Evolutionary conservation across 2,329 filamentous ascomycete species (phyloP), one percentile per base, ranked within the genome.

Genomic region (Penicillium sp.): DNA sequence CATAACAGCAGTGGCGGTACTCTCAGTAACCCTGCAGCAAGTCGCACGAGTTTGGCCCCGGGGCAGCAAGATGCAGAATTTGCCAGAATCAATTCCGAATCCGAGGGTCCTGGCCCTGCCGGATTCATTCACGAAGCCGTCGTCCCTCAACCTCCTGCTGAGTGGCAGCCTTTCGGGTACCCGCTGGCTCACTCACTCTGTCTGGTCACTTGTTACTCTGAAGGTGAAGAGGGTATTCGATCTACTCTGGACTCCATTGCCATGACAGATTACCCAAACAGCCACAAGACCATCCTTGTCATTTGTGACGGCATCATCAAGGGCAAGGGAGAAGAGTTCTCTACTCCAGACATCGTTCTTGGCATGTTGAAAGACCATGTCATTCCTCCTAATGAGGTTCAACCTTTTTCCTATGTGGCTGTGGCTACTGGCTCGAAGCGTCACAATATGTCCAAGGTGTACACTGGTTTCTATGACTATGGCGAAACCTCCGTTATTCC

Each of bases 401-500:
- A 90, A 65, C 83, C 91, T 0, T 96, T 91, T 74, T 97, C 93
- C 0, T 99, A 99, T 62, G 94, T 99, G 47, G 95, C 94, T 12
- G 93, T 99, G 31, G 90, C 94, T 38, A 94, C 89, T 69, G 94
- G 94, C 53, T 89, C 92, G 45, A 99, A 99, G 79, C 86, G 94
- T 65, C 95, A 99, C 84, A 99, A 97, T 76, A 99, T 97, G 94
- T 93, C 94, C 64, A 96, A 97, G 80, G 85, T 97, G 52, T 96
- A 97, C 74, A 88, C 92, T 51, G 95, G 95, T 42, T 99, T 97
- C 79, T 99, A 99, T 75, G 90, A 97, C 73, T 99, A 97, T 66
- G 94, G 95, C 48, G 76, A 82, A 54, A 81, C 89, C 60, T 95
- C 90, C 10, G 77, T 82, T 47, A 89, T 99, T 56, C 88, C 93